Evolutionary conservation across 164 flowering plant genomes (phyloP), one percentile per base, ranked within the genome.

Genomic region (Paratinospora sagittata): DNA sequence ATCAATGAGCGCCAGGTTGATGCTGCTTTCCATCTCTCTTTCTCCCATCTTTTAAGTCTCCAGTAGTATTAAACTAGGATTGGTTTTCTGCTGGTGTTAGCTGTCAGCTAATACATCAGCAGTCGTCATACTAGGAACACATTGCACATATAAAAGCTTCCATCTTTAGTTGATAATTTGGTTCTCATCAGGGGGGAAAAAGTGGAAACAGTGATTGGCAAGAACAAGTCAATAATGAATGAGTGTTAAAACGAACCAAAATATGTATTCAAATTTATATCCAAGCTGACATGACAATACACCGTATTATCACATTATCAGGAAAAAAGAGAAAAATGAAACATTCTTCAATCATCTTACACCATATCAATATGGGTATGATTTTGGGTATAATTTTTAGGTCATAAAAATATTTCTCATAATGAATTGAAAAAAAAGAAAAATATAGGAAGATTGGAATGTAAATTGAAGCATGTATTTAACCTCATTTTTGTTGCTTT

Each of bases 71-170:
- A 55, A 21, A 55, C 21, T 6, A n/a, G 61, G 5, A n/a, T 55
- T 55, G 61, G n/a, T 55, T n/a, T 55, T n/a, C 61, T 65, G 67
- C 37, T 14, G 13, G 66, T 27, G n/a, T 64, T 39, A 27, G 39
- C 66, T 17, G 0, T 64, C 66, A 33, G 66, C 66, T 27, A 63
- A 64, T 27, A 33, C 23, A 55, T 55, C 24, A 7, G 61, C 19
- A 19, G 6, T 19, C 9, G 19, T 55, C 8, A 19, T 55, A 55
- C 9, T n/a, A 30, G 19, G 24, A 55, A 55, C 21, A 55, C 24
- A 55, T 21, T 21, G 61, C 17, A 55, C 61, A 55, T 17, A 12
- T 55, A 2, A 52, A 2, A 52, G 4, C 58, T 52, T n/a, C 23
- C 21, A 52, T 52, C 58, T 52, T 3, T 16, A 14, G 21, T 52